phyloP scores from a whole-genome alignment of 2,329 filamentous ascomycete genomes.

The Fusarium sterilihyphosum region DNA sequence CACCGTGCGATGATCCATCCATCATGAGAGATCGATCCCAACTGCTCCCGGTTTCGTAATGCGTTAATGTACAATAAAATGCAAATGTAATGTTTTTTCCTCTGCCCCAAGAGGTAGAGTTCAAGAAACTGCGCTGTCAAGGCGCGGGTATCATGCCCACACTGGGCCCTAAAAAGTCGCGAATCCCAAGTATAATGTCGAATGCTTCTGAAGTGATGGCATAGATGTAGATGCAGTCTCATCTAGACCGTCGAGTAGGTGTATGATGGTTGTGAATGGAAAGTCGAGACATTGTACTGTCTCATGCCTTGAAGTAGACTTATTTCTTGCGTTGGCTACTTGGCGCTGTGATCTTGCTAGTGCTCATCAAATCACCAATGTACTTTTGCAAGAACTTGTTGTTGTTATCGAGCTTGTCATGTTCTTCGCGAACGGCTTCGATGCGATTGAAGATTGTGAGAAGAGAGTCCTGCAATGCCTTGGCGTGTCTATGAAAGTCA shows the following conservation, averaged over 20 bases:
- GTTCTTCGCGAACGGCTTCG: constrained; percentile 91
- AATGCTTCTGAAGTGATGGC: constrained; percentile 23
- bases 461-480: constrained; percentile 87
- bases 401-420: constrained; percentile 95
- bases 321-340: constrained; percentile 64
- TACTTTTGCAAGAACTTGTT: constrained; percentile 99
- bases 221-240: constrained; percentile 5
- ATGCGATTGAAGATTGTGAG: constrained; percentile 92
- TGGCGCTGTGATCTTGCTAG: constrained; percentile 75
- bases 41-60: constrained; percentile 39
- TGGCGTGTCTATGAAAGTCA: constrained; percentile 75
- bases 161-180: constrained; percentile 37
- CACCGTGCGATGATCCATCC: constrained; percentile 35
- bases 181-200: constrained; percentile 30
- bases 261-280: background rate
- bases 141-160: constrained; percentile 47
- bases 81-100: constrained; percentile 18
- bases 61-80: constrained; percentile 43
- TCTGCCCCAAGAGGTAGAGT: constrained; percentile 15
- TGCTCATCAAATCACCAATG: constrained; percentile 94
- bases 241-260: constrained; percentile 16
- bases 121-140: constrained; percentile 36
- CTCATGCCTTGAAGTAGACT: constrained; percentile 21
- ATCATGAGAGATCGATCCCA: constrained; percentile 24
- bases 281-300: background rate